These are phyloP conservation scores for Globisporangium rhizosaccharum DNA, from an alignment of 352 stramenopile species.

Conservation along the genomic window DNA sequence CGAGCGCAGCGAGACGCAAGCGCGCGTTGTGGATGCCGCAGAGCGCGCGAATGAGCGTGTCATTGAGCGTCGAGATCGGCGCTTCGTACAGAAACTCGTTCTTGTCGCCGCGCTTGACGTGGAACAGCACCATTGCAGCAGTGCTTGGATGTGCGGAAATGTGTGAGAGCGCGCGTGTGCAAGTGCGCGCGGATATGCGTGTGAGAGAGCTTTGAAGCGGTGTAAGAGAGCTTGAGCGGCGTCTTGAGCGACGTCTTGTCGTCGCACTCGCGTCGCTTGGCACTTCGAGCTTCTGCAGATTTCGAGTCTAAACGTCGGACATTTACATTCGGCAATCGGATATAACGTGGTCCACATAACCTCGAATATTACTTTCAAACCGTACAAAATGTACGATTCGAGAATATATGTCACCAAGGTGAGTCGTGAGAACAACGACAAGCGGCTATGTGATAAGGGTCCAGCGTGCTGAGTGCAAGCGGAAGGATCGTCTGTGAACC, in stretches of 20 bases:
- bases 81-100: constrained; percentile 92
- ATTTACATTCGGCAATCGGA: too few relatives aligned
- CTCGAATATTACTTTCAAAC: too few relatives aligned
- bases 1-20: constrained; percentile 62
- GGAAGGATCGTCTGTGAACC: too few relatives aligned
- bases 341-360: too few relatives aligned
- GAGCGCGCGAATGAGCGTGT: constrained; percentile 81
- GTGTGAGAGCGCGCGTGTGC: background rate
- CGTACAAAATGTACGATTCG: too few relatives aligned
- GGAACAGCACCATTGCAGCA: constrained; percentile 77
- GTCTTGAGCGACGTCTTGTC: too few relatives aligned
- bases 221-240: background rate
- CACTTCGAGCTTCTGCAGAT: background rate
- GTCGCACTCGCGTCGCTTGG: background rate
- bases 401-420: too few relatives aligned
- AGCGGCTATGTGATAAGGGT: too few relatives aligned
- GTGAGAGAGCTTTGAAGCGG: background rate
- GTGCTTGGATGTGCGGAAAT: background rate
- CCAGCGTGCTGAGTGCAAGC: too few relatives aligned
- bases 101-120: constrained; percentile 84
- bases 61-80: constrained; percentile 62
- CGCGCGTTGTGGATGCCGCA: constrained; percentile 82
- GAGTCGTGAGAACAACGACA: too few relatives aligned
- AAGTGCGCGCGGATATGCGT: background rate
- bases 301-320: background rate